phyloP scores from a whole-genome alignment of 2,329 filamentous ascomycete genomes.

The Beauveria medogensis region DNA sequence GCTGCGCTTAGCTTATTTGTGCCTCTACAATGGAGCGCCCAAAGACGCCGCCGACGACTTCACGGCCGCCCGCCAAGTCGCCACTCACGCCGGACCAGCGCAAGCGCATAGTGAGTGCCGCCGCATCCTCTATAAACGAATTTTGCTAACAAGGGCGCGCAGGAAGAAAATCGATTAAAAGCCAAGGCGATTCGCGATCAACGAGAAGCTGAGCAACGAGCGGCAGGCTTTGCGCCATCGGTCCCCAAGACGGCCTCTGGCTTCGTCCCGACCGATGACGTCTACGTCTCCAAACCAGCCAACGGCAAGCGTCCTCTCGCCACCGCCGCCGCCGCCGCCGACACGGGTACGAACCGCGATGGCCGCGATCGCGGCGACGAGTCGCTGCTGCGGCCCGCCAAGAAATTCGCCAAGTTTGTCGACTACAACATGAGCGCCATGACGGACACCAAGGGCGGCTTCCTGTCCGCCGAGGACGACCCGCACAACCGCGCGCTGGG shows the following conservation, averaged over 20 bases:
- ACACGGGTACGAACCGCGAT: conserved; percentile 59
- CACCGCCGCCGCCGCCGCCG: conserved; percentile 9
- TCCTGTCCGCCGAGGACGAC: conserved; percentile 84
- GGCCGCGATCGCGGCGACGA: conserved; percentile 45
- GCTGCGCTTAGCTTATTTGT: neutral
- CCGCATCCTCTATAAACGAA: no score
- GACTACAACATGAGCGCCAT: conserved; percentile 98
- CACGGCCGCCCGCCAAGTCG: conserved; percentile 27
- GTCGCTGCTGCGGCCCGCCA: conserved; percentile 59
- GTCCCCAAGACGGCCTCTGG: conserved; percentile 51
- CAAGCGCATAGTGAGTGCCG: conserved; percentile 42
- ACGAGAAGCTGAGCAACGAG: conserved; percentile 54
- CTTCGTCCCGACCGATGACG: conserved; percentile 61
- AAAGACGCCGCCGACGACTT: conserved; percentile 34
- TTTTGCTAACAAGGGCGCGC: neutral
- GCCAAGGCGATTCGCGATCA: conserved; percentile 80
- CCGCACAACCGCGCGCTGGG: conserved; percentile 72
- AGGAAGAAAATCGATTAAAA: conserved; percentile 83
- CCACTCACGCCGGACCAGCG: conserved; percentile 48
- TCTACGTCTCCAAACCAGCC: conserved; percentile 40
- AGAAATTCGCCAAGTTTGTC: conserved; percentile 88
- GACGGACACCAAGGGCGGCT: conserved; percentile 96
- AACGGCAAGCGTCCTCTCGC: conserved; percentile 64
- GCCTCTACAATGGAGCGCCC: conserved; percentile 35
- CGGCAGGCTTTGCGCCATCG: conserved; percentile 32